Conservation (phyloP, 2,329 filamentous ascomycete genomes). For the Atkinsonella hypoxylon region DNA sequence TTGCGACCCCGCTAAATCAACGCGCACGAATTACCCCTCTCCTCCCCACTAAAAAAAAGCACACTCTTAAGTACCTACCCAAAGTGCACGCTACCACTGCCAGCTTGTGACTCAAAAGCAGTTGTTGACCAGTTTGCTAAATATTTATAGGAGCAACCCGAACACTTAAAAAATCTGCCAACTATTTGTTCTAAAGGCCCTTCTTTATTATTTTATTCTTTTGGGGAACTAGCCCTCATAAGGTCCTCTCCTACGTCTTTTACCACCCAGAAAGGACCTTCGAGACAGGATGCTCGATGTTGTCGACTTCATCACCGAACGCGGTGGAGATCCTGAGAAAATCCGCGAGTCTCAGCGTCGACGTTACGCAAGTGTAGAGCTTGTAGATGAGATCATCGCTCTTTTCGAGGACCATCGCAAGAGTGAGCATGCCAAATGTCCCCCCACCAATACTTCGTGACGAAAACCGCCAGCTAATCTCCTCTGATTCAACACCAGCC, state of each 20-base stretch:
- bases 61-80: background rate
- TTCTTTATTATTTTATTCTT: too few species aligned
- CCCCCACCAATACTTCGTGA: background rate
- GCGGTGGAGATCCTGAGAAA: conserved; percentile 81
- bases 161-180: background rate
- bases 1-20: background rate
- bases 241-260: background rate
- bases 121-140: background rate
- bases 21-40: background rate
- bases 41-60: background rate
- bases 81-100: background rate
- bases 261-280: background rate
- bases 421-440: conserved; percentile 33
- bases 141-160: background rate
- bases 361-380: conserved; percentile 66
- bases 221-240: background rate
- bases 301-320: conserved; percentile 69
- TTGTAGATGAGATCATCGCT: conserved; percentile 82
- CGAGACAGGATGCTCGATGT: conserved; percentile 55
- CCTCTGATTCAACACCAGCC: conserved; percentile 20
- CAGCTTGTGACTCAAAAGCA: background rate
- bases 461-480: background rate
- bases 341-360: conserved; percentile 85
- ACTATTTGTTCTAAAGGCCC: background rate
- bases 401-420: conserved; percentile 77